Evolutionary conservation across 495 filamentous ascomycete genomes (phyloP).

Genomic region (Penicillium simplicissimum): DNA sequence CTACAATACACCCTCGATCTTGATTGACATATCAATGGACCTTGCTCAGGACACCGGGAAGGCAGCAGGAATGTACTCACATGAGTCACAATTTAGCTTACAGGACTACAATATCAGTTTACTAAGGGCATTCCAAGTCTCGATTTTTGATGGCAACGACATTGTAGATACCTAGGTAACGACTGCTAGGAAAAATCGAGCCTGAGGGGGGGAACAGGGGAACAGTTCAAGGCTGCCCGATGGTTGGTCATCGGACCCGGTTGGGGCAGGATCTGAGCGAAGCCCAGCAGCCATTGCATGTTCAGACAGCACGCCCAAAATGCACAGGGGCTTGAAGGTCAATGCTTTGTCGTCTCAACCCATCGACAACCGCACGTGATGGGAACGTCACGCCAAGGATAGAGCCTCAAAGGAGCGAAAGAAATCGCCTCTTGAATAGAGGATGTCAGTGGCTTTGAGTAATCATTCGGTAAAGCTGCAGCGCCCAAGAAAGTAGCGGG

Average conservation of each 20-base stretch:
- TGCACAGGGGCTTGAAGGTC: conserved; percentile 4
- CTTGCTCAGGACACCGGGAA: too few relatives aligned
- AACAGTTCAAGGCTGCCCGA: conserved; percentile 23
- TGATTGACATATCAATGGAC: too few relatives aligned
- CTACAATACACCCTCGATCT: too few relatives aligned
- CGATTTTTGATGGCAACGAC: conserved; percentile 19
- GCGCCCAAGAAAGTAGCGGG: conserved; percentile 11
- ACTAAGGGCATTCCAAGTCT: conserved; percentile 17
- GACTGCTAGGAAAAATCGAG: conserved; percentile 23
- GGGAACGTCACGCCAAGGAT: conserved; percentile 15
- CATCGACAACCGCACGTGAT: conserved; percentile 11
- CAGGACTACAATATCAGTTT: neutral
- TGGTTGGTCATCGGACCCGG: conserved; percentile 13
- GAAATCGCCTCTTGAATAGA: neutral
- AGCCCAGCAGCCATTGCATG: conserved; percentile 13
- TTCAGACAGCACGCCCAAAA: conserved; percentile 10
- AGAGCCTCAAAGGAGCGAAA: conserved; percentile 6
- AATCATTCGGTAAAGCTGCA: conserved; percentile 12
- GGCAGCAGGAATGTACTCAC: too few relatives aligned
- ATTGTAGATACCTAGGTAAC: conserved; percentile 9
- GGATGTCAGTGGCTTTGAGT: conserved; percentile 3
- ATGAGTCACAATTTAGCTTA: neutral
- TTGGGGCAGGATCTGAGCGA: conserved; percentile 10
- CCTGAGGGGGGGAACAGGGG: conserved; percentile 12
- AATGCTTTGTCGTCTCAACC: conserved; percentile 11